Evolutionary conservation across 495 filamentous ascomycete species (phyloP).

Genomic region (Parathielavia appendiculata): DNA sequence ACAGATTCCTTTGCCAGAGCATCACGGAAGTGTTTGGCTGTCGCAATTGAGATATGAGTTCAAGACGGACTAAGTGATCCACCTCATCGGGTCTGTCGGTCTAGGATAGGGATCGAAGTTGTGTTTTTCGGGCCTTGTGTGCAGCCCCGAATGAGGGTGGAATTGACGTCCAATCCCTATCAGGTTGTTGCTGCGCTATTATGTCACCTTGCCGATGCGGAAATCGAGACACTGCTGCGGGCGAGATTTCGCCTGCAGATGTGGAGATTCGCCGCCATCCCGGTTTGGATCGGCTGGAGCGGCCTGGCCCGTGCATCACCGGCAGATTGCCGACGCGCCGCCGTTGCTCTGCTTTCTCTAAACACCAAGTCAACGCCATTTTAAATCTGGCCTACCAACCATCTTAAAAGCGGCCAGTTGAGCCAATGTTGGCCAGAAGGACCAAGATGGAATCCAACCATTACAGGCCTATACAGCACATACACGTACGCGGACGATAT

Average conservation of each 20-base stretch:
- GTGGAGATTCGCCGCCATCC: slow-evolving; percentile 11
- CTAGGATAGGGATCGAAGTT: background rate
- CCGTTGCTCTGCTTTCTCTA: no score
- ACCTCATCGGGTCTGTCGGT: slow-evolving; percentile 1
- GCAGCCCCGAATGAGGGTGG: background rate
- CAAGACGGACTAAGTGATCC: slow-evolving; percentile 3
- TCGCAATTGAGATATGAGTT: slow-evolving; percentile 10
- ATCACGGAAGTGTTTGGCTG: slow-evolving; percentile 16
- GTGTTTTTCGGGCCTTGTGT: background rate
- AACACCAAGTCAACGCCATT: background rate
- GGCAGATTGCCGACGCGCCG: slow-evolving; percentile 11
- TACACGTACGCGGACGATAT: no score
- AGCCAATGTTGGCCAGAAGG: no score
- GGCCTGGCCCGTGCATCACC: slow-evolving; percentile 5
- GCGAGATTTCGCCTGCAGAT: slow-evolving; percentile 18
- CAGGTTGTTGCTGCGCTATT: slow-evolving; percentile 11
- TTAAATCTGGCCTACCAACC: background rate
- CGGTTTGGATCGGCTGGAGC: slow-evolving; percentile 20
- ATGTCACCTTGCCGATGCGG: slow-evolving; percentile 18
- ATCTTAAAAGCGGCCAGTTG: background rate
- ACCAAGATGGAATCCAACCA: no score
- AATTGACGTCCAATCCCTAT: background rate
- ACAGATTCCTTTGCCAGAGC: slow-evolving; percentile 5
- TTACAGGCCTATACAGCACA: no score
- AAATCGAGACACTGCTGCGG: background rate